Evolutionary conservation across 306 rosid genomes (phyloP).

Genomic region (Benincasa hispida): DNA sequence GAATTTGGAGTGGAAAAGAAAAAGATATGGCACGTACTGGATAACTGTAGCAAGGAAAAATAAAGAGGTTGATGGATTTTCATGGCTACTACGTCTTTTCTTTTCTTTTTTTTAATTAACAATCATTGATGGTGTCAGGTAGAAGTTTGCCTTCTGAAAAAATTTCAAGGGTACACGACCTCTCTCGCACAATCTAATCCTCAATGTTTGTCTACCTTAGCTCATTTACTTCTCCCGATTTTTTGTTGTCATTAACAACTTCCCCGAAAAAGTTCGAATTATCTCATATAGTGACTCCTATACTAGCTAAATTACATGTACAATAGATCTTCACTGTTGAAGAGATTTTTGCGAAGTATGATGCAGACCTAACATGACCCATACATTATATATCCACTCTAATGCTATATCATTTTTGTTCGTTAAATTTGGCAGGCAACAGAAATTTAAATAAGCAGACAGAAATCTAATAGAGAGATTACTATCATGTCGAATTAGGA

Average conservation of each 20-base stretch:
- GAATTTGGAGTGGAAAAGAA: not conserved
- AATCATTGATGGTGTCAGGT: not conserved
- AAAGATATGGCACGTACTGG: not conserved
- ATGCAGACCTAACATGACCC: not conserved
- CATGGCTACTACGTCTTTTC: not conserved
- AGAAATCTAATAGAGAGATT: not conserved
- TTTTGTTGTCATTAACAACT: not conserved
- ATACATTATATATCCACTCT: not conserved
- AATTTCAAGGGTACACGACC: not conserved
- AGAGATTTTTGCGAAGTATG: not conserved
- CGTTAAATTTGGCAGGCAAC: not conserved
- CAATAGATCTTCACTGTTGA: not conserved
- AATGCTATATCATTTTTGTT: not conserved
- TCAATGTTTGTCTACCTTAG: not conserved
- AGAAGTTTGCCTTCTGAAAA: not conserved
- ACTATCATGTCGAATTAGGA: not conserved
- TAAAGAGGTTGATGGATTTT: not conserved
- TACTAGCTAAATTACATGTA: not conserved
- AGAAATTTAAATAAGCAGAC: conserved; percentile 4
- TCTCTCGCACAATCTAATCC: not conserved
- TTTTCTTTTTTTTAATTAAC: not conserved
- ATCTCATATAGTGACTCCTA: not conserved
- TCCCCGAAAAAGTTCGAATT: not conserved
- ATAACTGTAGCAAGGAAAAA: not conserved
- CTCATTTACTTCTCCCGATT: not conserved